These are phyloP conservation scores for Hyaloperonospora brassicae DNA, from an alignment of 352 stramenopile genomes.

Conservation along the genomic window DNA sequence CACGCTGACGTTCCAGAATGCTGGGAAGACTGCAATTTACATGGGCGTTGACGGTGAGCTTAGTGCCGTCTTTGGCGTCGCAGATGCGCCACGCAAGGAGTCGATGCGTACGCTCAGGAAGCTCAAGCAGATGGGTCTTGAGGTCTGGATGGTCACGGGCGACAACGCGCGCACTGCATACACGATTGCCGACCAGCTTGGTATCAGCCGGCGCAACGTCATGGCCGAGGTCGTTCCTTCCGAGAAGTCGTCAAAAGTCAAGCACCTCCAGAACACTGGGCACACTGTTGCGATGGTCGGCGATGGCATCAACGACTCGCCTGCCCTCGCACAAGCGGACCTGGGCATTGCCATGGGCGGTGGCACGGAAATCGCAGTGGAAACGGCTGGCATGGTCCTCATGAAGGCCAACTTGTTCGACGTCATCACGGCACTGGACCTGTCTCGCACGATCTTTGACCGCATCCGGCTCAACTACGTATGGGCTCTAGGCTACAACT, in stretches of 20 bases:
- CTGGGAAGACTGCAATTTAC: constrained; percentile 92
- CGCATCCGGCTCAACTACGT: constrained; percentile 96
- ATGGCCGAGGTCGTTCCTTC: constrained; percentile 94
- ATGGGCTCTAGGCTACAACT: constrained; percentile 98
- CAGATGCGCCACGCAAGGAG: constrained; percentile 86
- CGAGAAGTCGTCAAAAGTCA: constrained; percentile 91
- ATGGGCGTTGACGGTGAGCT: constrained; percentile 86
- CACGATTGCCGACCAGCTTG: constrained; percentile 89
- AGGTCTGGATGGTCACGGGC: constrained; percentile 99
- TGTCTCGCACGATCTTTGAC: constrained; percentile 93
- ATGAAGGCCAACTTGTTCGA: constrained; percentile 88
- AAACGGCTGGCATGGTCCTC: constrained; percentile 93
- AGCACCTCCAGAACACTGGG: constrained; percentile 84
- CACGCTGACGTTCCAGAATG: constrained; percentile 73
- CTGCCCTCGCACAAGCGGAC: constrained; percentile 94
- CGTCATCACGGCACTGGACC: constrained; percentile 94
- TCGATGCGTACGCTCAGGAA: constrained; percentile 86
- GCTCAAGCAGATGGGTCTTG: constrained; percentile 87
- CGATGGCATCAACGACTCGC: constrained; percentile 98
- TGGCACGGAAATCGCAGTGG: constrained; percentile 95
- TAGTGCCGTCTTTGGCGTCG: constrained; percentile 74
- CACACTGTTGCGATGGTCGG: constrained; percentile 93
- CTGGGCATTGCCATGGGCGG: constrained; percentile 94
- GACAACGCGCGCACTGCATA: constrained; percentile 93
- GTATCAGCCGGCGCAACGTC: constrained; percentile 89